A percentile compares a stretch with the other conserved stretches of the same genome.
Evolutionary conservation across 192 early-diverging fungal genomes (phyloP).

Genomic region (Coemansia sp.): DNA sequence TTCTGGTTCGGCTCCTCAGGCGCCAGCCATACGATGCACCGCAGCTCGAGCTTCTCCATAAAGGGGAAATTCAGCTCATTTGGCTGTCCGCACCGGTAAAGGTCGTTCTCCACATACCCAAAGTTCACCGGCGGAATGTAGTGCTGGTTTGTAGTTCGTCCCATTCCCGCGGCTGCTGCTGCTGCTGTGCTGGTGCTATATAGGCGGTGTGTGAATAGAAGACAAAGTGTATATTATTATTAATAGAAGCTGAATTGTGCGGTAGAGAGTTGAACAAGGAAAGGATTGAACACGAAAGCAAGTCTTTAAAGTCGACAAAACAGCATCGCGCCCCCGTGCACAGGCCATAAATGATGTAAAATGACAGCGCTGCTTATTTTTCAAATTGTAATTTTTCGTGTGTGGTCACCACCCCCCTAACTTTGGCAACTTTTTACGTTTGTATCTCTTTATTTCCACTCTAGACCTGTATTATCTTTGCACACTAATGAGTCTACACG

Average conservation of each 20-base stretch:
- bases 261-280: too few relatives aligned
- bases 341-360: conserved; percentile 1
- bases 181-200: neutral
- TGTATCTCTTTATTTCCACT: neutral
- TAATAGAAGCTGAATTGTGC: too few relatives aligned
- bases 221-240: too few relatives aligned
- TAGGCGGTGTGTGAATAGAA: neutral
- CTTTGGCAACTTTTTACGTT: neutral
- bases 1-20: conserved; percentile 96
- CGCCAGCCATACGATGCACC: conserved; percentile 93
- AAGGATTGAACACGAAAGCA: too few relatives aligned
- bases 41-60: conserved; percentile 92
- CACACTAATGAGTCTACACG: conserved; percentile 32
- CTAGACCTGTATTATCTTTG: neutral
- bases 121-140: conserved; percentile 71
- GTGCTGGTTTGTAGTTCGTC: conserved; percentile 51
- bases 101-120: conserved; percentile 75
- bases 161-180: conserved; percentile 38
- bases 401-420: neutral
- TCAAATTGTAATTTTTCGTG: neutral
- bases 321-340: too few relatives aligned
- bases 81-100: conserved; percentile 88
- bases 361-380: neutral
- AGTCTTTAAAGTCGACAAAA: too few relatives aligned
- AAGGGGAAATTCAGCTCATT: conserved; percentile 99